These are phyloP conservation scores for Gnomoniopsis sp. DNA, from an alignment of 2,329 filamentous ascomycete species.

Conservation along the genomic window DNA sequence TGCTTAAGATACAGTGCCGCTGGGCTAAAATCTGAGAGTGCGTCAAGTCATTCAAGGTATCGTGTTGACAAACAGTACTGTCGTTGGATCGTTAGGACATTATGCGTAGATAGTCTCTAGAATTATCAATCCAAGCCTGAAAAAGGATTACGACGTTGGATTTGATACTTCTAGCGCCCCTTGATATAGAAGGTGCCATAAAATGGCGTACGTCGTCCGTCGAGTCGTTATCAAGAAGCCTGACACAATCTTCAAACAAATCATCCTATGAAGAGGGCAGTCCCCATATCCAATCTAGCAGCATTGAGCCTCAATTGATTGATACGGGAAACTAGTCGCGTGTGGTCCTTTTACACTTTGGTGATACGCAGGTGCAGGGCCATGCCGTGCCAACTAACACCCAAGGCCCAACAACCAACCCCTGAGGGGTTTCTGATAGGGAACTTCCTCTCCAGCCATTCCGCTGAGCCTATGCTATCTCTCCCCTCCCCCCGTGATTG, in stretches of 20 bases:
- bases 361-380: background rate
- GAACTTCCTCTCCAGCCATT: background rate
- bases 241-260: background rate
- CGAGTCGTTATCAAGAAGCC: background rate
- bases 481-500: background rate
- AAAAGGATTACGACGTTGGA: background rate
- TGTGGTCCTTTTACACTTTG: background rate
- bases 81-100: too few species aligned
- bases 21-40: too few species aligned
- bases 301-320: background rate
- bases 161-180: background rate
- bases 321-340: background rate
- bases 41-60: too few species aligned
- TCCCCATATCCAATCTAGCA: background rate
- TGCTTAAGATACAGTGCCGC: too few species aligned
- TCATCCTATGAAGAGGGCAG: background rate
- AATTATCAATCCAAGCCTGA: background rate
- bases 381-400: background rate
- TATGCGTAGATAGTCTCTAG: too few species aligned
- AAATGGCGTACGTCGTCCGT: background rate
- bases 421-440: background rate
- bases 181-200: constrained; percentile 15
- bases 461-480: background rate
- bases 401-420: background rate
- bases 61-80: too few species aligned